Percentiles rank a stretch among this genome's conserved stretches.
These are phyloP conservation scores for Taiwanofungus camphoratus DNA, from an alignment of 1,284 basidiomycete genomes.

Conservation along the genomic window DNA sequence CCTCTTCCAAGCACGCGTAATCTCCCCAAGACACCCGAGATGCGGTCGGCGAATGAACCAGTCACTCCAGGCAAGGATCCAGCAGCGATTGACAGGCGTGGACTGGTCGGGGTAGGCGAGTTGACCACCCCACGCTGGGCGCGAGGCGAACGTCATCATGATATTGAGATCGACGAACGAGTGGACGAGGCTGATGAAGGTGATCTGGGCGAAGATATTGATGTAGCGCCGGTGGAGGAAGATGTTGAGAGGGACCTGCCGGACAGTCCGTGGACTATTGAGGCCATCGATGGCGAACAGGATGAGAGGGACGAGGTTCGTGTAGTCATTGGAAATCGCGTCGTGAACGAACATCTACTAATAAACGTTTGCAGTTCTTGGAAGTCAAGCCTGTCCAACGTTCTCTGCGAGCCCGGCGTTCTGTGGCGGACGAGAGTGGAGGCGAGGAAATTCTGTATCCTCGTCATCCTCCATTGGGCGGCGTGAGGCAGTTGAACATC, in stretches of 20 bases:
- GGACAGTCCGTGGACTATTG: conserved; percentile 83
- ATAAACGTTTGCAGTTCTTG: conserved; percentile 21
- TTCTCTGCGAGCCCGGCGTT: conserved; percentile 50
- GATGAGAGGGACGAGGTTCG: conserved; percentile 64
- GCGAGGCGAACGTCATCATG: conserved; percentile 30
- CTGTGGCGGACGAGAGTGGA: conserved; percentile 71
- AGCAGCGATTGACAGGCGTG: conserved; percentile 79
- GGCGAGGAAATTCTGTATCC: conserved; percentile 81
- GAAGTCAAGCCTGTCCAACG: conserved; percentile 40
- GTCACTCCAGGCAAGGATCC: conserved; percentile 76
- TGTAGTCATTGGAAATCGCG: conserved; percentile 2
- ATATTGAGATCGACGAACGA: conserved; percentile 33
- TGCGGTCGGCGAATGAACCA: conserved; percentile 40
- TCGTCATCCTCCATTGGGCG: conserved; percentile 41
- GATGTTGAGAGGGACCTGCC: conserved; percentile 37
- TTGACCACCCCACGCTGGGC: conserved; percentile 96
- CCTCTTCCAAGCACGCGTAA: conserved; percentile 36
- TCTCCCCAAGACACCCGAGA: conserved; percentile 38
- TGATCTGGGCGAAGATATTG: conserved; percentile 34
- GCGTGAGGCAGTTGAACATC: conserved; percentile 23
- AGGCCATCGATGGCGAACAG: conserved; percentile 72
- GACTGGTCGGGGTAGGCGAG: conserved; percentile 91
- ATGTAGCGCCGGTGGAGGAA: conserved; percentile 36
- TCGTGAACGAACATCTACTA: neutral
- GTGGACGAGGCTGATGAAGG: conserved; percentile 40